Conservation (phyloP, 306 rosid genomes). For the Hylodesmum podocarpum region DNA sequence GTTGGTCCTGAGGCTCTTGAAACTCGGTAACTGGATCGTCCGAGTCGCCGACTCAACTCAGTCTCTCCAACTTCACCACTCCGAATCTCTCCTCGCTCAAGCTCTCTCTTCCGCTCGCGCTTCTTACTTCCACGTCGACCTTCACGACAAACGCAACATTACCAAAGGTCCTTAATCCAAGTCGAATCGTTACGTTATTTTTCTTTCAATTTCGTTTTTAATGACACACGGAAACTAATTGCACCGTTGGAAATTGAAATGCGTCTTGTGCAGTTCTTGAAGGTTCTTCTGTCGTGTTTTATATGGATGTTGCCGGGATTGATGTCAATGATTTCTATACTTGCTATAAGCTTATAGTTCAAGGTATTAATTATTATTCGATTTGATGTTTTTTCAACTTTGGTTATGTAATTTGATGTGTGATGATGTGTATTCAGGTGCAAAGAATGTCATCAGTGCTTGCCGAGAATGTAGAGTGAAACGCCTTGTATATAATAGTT, state of each 20-base stretch:
- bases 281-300: conserved; percentile 85
- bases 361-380: conserved; percentile 47
- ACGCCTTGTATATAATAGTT: conserved; percentile 74
- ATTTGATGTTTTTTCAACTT: background rate
- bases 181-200: background rate
- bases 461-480: conserved; percentile 80
- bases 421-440: conserved; percentile 61
- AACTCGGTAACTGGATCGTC: conserved; percentile 68
- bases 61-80: conserved; percentile 48
- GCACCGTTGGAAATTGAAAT: conserved; percentile 5
- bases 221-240: conserved; percentile 12
- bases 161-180: conserved; percentile 40
- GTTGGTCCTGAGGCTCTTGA: conserved; percentile 60
- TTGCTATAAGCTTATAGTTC: conserved; percentile 65
- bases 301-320: conserved; percentile 52
- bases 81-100: conserved; percentile 54
- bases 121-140: conserved; percentile 59
- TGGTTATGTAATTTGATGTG: conserved; percentile 27
- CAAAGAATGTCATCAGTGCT: conserved; percentile 79
- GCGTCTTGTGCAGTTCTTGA: conserved; percentile 58
- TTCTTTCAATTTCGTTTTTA: background rate
- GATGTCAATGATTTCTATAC: conserved; percentile 46
- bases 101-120: conserved; percentile 74
- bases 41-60: conserved; percentile 78
- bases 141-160: conserved; percentile 52